Conservation (phyloP, 768 basidiomycete genomes). For the Gelatoporia subvermispora region DNA sequence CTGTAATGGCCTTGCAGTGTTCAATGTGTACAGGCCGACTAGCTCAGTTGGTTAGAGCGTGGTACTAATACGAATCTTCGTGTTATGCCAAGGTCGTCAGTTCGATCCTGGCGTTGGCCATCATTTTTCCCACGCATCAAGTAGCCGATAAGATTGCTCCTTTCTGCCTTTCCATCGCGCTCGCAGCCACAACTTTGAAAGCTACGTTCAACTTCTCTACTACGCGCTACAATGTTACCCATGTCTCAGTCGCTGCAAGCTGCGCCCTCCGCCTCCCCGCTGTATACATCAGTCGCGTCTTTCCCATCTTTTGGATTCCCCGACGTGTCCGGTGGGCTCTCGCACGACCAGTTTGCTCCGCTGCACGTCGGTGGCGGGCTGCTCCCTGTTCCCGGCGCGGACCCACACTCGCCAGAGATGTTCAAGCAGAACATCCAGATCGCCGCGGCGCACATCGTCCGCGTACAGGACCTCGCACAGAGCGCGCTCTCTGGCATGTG, state of each 20-base stretch:
- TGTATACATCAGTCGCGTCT: too few relatives aligned
- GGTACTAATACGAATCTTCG: conserved; percentile 63
- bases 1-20: too few relatives aligned
- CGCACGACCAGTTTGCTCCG: conserved; percentile 2
- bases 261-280: too few relatives aligned
- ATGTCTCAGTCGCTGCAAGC: too few relatives aligned
- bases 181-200: too few relatives aligned
- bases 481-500: conserved; percentile 51
- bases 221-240: too few relatives aligned
- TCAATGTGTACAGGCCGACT: conserved; percentile 51
- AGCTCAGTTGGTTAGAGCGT: conserved; percentile 95
- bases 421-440: conserved; percentile 46
- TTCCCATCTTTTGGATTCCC: conserved; percentile 2
- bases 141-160: neutral
- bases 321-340: conserved; percentile 5
- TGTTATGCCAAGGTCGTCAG: conserved; percentile 19
- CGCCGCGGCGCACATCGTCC: conserved; percentile 36
- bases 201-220: too few relatives aligned
- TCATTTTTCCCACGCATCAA: neutral
- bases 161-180: too few relatives aligned
- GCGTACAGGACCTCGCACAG: conserved; percentile 45
- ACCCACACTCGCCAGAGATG: conserved; percentile 12
- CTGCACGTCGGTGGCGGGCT: conserved; percentile 1
- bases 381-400: conserved; percentile 1
- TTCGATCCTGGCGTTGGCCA: conserved; percentile 22